A percentile compares a stretch with the other conserved stretches of the same genome.
These are phyloP conservation scores for Saccharomycopsis fermentans DNA, from an alignment of 805 yeast genomes.

Conservation along the genomic window DNA sequence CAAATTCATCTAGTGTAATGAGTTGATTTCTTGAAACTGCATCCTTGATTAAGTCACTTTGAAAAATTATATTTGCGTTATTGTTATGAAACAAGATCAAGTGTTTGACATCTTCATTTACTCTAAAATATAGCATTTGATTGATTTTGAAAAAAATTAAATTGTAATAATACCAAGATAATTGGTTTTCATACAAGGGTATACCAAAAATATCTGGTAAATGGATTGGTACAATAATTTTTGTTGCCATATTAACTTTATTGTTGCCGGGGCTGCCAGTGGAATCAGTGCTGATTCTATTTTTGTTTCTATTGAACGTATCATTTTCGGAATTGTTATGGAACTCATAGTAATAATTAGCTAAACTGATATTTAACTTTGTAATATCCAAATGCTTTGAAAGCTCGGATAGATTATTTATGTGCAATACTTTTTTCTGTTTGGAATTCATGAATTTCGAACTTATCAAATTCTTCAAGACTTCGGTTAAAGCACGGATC, in stretches of 20 bases:
- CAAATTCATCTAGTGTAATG: slow-evolving; percentile 46
- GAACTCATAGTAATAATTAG: slow-evolving; percentile 61
- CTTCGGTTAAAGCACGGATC: slow-evolving; percentile 64
- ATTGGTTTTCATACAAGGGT: slow-evolving; percentile 20
- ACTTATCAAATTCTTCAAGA: slow-evolving; percentile 52
- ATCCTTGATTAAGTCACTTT: slow-evolving; percentile 22
- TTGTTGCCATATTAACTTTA: slow-evolving; percentile 11
- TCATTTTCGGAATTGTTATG: slow-evolving; percentile 46
- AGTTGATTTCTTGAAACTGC: slow-evolving; percentile 39
- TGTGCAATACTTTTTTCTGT: slow-evolving; percentile 33
- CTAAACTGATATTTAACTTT: slow-evolving; percentile 60
- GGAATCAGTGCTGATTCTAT: too few species aligned
- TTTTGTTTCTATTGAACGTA: slow-evolving; percentile 32
- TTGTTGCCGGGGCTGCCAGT: slow-evolving; percentile 36
- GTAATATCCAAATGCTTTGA: slow-evolving; percentile 64
- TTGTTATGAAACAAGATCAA: slow-evolving; percentile 14
- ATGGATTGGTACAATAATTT: slow-evolving; percentile 36
- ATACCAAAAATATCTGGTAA: slow-evolving; percentile 25
- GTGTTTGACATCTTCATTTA: neutral
- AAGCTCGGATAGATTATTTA: slow-evolving; percentile 41
- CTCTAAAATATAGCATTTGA: slow-evolving; percentile 8
- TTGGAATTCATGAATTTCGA: slow-evolving; percentile 31
- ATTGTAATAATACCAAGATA: slow-evolving; percentile 20
- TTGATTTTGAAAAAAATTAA: slow-evolving; percentile 14
- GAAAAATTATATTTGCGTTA: slow-evolving; percentile 2